Percentiles rank a stretch among this genome's conserved stretches.
These are phyloP conservation scores for Aethionema arabicum DNA, from an alignment of 345 rosid genomes.

Conservation along the genomic window DNA sequence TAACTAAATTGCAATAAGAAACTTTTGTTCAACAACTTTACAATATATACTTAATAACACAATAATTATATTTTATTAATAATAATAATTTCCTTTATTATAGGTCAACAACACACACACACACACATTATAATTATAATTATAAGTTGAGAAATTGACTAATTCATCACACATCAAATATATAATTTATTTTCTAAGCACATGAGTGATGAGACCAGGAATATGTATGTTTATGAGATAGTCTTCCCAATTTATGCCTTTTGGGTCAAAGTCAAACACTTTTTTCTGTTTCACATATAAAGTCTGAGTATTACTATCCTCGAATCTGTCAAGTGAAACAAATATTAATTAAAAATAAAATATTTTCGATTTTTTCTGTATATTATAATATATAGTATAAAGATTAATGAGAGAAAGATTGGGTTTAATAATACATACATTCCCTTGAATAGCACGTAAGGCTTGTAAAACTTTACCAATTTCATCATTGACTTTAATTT, in stretches of 20 bases:
- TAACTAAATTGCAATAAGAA: too few species aligned
- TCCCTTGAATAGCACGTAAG: constrained; percentile 84
- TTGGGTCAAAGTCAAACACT: constrained; percentile 55
- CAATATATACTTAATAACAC: too few species aligned
- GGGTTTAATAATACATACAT: constrained; percentile 56
- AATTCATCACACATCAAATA: too few species aligned
- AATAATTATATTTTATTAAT: too few species aligned
- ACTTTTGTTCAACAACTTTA: too few species aligned
- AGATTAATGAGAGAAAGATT: background rate
- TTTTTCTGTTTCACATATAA: constrained; percentile 37
- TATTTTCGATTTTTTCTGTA: too few species aligned
- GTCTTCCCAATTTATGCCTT: constrained; percentile 57
- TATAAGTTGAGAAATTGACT: too few species aligned
- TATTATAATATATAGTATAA: too few species aligned
- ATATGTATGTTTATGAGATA: constrained; percentile 51
- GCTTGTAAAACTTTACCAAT: constrained; percentile 71
- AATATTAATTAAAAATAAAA: too few species aligned
- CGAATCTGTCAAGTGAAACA: constrained; percentile 45
- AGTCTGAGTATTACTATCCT: constrained; percentile 55
- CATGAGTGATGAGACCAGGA: constrained; percentile 49
- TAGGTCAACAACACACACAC: too few species aligned
- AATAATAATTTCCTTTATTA: too few species aligned
- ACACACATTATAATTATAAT: too few species aligned
- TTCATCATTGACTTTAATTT: constrained; percentile 52
- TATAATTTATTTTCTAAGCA: constrained; percentile 39